Evolutionary conservation across 169 alveolate genomes (phyloP).

Genomic region (Ichthyophthirius multifiliis): DNA sequence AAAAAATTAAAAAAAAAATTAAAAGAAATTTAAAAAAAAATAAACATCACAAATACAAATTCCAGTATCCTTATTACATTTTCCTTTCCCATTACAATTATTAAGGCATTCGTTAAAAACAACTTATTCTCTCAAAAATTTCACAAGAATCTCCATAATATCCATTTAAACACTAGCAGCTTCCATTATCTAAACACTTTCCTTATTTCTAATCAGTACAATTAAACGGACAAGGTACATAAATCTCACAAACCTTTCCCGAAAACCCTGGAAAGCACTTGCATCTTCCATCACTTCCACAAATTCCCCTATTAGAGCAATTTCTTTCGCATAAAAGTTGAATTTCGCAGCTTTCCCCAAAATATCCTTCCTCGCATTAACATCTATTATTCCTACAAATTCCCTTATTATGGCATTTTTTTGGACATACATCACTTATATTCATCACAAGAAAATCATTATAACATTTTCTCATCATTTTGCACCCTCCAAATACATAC

Average conservation of each 20-base stretch:
- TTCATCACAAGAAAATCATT: conserved; percentile 20
- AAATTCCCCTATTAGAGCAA: conserved; percentile 43
- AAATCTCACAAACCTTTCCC: conserved; percentile 40
- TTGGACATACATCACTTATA: conserved; percentile 25
- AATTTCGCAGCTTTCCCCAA: conserved; percentile 34
- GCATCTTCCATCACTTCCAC: conserved; percentile 50
- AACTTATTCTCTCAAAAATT: neutral
- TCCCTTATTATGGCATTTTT: conserved; percentile 26
- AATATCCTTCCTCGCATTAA: conserved; percentile 25
- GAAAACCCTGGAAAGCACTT: conserved; percentile 45
- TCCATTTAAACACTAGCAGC: conserved; percentile 40
- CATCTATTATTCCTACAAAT: conserved; percentile 31
- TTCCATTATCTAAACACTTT: conserved; percentile 28
- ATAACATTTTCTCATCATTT: neutral
- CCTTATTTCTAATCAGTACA: conserved; percentile 48
- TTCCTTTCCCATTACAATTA: neutral
- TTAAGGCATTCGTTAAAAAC: conserved; percentile 3
- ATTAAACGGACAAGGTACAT: conserved; percentile 42
- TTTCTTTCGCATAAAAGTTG: conserved; percentile 29
- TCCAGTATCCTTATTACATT: neutral
- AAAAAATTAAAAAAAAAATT: neutral
- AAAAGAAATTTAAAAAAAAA: neutral
- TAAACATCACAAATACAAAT: neutral
- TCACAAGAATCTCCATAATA: conserved; percentile 36
- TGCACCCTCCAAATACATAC: conserved; percentile 12